Conservation (phyloP, 768 basidiomycete species). For the Hysterangium stoloniferum region DNA sequence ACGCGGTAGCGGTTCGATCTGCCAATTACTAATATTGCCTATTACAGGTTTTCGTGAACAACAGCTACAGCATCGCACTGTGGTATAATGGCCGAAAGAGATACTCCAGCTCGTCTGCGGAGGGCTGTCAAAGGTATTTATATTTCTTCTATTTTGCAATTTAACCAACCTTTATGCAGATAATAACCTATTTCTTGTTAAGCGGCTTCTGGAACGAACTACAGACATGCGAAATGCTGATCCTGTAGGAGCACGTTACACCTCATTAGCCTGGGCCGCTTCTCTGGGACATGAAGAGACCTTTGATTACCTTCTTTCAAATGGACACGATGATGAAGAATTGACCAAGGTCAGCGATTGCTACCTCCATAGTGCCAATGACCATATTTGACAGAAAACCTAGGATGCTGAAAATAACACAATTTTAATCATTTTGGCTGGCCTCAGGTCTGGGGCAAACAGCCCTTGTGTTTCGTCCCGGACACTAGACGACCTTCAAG, state of each 20-base stretch:
- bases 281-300: conserved; percentile 85
- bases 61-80: not conserved
- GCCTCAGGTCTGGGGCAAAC: conserved; percentile 45
- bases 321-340: conserved; percentile 91
- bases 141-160: not conserved
- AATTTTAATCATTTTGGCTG: conserved; percentile 88
- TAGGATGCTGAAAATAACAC: conserved; percentile 93
- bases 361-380: not conserved
- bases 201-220: conserved; percentile 74
- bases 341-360: conserved; percentile 63
- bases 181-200: conserved; percentile 91
- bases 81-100: conserved; percentile 69
- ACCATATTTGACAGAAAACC: not conserved
- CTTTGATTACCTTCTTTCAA: conserved; percentile 80
- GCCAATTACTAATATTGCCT: not conserved
- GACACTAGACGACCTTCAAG: conserved; percentile 53
- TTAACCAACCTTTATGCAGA: conserved; percentile 40
- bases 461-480: conserved; percentile 40
- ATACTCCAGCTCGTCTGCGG: conserved; percentile 63
- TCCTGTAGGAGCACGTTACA: conserved; percentile 62
- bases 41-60: not conserved
- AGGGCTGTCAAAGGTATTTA: conserved; percentile 69
- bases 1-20: not conserved
- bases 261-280: conserved; percentile 89
- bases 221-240: conserved; percentile 87